Evolutionary conservation across 495 filamentous ascomycete species (phyloP).

Genomic region (Aspergillus biplanus): DNA sequence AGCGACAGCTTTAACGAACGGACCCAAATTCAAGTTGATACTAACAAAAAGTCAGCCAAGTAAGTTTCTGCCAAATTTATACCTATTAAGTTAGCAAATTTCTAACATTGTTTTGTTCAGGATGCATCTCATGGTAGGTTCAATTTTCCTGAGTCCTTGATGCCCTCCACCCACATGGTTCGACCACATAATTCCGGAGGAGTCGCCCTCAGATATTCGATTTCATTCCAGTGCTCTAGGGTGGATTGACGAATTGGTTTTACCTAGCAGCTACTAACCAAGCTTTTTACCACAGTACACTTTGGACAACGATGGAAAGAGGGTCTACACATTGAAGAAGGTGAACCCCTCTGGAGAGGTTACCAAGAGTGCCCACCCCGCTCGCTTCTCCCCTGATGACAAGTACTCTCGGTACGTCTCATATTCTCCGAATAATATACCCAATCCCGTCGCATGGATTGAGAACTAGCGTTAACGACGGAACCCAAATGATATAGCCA

Average conservation of each 20-base stretch:
- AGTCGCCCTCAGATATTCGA: background rate
- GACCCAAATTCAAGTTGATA: background rate
- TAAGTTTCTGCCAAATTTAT: constrained; percentile 24
- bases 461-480: constrained; percentile 1
- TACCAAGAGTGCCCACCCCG: constrained; percentile 95
- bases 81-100: background rate
- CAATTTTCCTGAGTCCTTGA: background rate
- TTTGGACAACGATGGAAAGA: constrained; percentile 74
- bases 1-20: constrained; percentile 11
- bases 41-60: constrained; percentile 28
- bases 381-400: constrained; percentile 96
- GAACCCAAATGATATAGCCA: constrained; percentile 56
- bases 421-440: background rate
- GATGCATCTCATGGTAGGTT: constrained; percentile 57
- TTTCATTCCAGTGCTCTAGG: background rate
- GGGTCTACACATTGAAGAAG: constrained; percentile 74
- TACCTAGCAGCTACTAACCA: constrained; percentile 11
- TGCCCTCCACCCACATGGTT: background rate
- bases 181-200: background rate
- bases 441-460: no score
- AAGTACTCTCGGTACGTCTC: constrained; percentile 79
- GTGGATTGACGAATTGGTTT: no score
- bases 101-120: constrained; percentile 31
- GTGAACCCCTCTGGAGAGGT: constrained; percentile 65
- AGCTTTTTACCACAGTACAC: constrained; percentile 61